Percentiles rank a stretch among this genome's conserved stretches.
These are phyloP conservation scores for Didymella lethalis DNA, from an alignment of 2,329 filamentous ascomycete genomes.

Conservation along the genomic window DNA sequence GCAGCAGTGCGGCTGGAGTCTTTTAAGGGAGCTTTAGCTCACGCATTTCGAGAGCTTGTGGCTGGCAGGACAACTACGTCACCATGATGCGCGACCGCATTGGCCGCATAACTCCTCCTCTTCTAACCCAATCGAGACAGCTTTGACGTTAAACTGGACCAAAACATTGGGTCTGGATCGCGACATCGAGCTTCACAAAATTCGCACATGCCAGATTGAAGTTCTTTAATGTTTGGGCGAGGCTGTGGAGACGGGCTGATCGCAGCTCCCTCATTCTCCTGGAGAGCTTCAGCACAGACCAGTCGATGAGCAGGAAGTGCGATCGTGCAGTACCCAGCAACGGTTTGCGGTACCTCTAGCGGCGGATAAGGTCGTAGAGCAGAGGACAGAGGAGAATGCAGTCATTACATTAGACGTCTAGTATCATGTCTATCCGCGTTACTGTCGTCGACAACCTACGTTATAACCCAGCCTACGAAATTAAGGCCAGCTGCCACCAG, in stretches of 20 bases:
- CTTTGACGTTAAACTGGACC: slow-evolving; percentile 8
- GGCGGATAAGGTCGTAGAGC: too few species aligned
- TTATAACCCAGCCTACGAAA: slow-evolving; percentile 18
- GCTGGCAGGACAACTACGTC: slow-evolving; percentile 1
- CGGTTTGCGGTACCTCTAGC: too few species aligned
- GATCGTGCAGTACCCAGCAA: too few species aligned
- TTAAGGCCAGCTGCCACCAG: slow-evolving; percentile 62
- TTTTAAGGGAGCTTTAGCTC: slow-evolving; percentile 14
- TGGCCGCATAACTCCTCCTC: slow-evolving; percentile 4
- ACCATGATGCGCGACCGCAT: neutral
- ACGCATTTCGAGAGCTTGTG: slow-evolving; percentile 6
- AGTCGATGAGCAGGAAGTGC: too few species aligned
- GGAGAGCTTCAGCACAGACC: neutral
- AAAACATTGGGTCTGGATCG: slow-evolving; percentile 22
- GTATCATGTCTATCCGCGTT: neutral
- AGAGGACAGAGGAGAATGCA: neutral
- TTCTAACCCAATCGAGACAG: slow-evolving; percentile 14
- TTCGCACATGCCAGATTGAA: slow-evolving; percentile 9
- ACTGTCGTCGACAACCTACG: neutral
- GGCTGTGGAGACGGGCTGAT: neutral
- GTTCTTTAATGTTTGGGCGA: neutral
- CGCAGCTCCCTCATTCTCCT: neutral
- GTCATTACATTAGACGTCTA: slow-evolving; percentile 1
- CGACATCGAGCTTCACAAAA: slow-evolving; percentile 12
- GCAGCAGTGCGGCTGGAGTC: slow-evolving; percentile 11